Conservation (phyloP, 2,329 filamentous ascomycete genomes). For the Phialophora macrospora region DNA sequence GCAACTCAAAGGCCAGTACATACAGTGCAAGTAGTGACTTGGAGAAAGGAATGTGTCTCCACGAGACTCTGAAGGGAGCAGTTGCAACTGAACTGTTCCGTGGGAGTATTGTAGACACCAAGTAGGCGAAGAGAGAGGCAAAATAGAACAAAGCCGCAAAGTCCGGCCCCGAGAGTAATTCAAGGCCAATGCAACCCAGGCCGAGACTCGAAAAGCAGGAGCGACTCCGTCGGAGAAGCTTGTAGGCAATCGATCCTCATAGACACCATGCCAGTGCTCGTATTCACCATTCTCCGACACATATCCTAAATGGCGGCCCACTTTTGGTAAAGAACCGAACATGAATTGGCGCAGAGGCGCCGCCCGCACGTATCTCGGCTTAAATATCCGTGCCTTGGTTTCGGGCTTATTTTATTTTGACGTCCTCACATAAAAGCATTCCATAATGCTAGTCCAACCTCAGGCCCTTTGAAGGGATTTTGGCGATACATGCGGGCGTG, state of each 20-base stretch:
- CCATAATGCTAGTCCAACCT: neutral
- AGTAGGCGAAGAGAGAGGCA: neutral
- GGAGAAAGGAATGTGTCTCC: neutral
- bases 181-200: neutral
- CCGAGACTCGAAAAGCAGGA: neutral
- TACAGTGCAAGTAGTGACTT: neutral
- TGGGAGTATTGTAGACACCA: neutral
- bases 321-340: neutral
- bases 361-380: neutral
- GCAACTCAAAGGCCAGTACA: neutral
- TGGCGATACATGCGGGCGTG: neutral
- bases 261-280: too few relatives aligned
- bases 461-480: neutral
- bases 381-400: neutral
- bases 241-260: too few relatives aligned
- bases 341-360: neutral
- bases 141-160: neutral
- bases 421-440: neutral
- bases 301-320: neutral
- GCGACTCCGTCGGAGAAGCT: neutral
- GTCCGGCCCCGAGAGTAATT: neutral
- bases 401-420: constrained; percentile 5
- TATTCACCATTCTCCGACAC: neutral
- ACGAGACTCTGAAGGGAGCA: neutral
- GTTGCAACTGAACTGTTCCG: neutral